Percentiles rank a stretch among this genome's conserved stretches.
These are phyloP conservation scores for Sicyos baderoa DNA, from an alignment of 306 rosid species.

Conservation along the genomic window DNA sequence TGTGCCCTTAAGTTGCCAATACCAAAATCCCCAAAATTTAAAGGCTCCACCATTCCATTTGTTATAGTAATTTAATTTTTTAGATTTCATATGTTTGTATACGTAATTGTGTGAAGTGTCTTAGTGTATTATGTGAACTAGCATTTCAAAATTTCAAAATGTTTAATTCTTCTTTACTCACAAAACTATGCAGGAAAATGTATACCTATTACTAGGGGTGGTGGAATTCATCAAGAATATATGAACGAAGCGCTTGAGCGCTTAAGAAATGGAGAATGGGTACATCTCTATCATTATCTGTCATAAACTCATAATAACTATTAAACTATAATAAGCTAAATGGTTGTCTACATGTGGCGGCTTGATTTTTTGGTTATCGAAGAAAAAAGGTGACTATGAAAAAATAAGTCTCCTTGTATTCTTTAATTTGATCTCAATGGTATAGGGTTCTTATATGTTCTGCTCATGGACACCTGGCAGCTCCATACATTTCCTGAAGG, in stretches of 20 bases:
- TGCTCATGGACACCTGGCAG: slow-evolving; percentile 25
- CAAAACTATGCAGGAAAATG: slow-evolving; percentile 61
- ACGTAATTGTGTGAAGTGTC: background rate
- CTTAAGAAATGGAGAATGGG: slow-evolving; percentile 77
- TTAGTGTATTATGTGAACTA: background rate
- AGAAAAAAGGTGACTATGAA: too few species aligned
- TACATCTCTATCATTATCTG: slow-evolving; percentile 27
- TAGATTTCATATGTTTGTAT: background rate
- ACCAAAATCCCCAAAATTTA: background rate
- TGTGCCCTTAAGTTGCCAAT: background rate
- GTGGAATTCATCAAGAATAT: slow-evolving; percentile 79
- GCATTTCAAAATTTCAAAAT: background rate
- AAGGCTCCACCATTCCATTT: background rate
- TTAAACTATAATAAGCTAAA: background rate
- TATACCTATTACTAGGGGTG: slow-evolving; percentile 87
- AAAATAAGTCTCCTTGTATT: background rate
- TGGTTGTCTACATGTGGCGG: too few species aligned
- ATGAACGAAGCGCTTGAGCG: slow-evolving; percentile 82
- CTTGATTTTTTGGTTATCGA: too few species aligned
- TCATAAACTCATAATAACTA: background rate
- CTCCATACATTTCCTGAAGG: slow-evolving; percentile 96
- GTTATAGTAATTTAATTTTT: background rate
- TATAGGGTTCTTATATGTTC: background rate
- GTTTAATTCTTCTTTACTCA: background rate
- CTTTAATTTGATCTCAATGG: background rate